These are phyloP conservation scores for Schwanniomyces occidentalis DNA, from an alignment of 805 yeast species.

Conservation along the genomic window DNA sequence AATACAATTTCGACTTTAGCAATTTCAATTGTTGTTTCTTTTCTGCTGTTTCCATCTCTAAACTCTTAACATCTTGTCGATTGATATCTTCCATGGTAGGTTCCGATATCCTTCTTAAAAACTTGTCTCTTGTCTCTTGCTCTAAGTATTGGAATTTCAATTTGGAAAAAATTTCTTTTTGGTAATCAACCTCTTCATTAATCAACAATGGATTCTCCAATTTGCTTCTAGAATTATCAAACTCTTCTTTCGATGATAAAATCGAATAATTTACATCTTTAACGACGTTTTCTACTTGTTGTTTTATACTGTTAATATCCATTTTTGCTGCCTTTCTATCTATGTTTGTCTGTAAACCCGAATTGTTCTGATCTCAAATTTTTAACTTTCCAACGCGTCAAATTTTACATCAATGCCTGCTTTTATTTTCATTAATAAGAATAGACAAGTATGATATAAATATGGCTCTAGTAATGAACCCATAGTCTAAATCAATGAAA, in stretches of 20 bases:
- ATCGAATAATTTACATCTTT: slow-evolving; percentile 3
- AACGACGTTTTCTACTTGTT: not conserved
- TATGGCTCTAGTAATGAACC: too few species aligned
- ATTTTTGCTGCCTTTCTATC: too few species aligned
- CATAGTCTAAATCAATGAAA: too few species aligned
- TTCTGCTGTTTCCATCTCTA: slow-evolving; percentile 21
- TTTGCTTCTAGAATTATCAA: slow-evolving; percentile 10
- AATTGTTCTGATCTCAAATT: too few species aligned
- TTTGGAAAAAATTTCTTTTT: slow-evolving; percentile 48
- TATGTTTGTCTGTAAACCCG: too few species aligned
- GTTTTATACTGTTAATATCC: not conserved
- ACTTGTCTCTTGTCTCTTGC: slow-evolving; percentile 70
- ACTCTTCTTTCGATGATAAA: slow-evolving; percentile 15
- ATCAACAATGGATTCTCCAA: slow-evolving; percentile 29
- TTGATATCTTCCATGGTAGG: slow-evolving; percentile 12
- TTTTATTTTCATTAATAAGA: too few species aligned
- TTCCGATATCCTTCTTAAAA: slow-evolving; percentile 50
- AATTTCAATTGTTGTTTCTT: slow-evolving; percentile 23
- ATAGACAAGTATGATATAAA: too few species aligned
- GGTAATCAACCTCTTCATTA: slow-evolving; percentile 34
- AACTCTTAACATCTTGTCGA: slow-evolving; percentile 18
- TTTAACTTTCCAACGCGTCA: too few species aligned
- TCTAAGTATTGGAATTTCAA: slow-evolving; percentile 67
- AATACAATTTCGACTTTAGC: slow-evolving; percentile 25
- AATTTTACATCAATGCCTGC: too few species aligned